Percentiles rank a stretch among this genome's conserved stretches.
Conservation (phyloP, 202 grass and related monocot genomes). For the Schoenoplectus triqueter region DNA sequence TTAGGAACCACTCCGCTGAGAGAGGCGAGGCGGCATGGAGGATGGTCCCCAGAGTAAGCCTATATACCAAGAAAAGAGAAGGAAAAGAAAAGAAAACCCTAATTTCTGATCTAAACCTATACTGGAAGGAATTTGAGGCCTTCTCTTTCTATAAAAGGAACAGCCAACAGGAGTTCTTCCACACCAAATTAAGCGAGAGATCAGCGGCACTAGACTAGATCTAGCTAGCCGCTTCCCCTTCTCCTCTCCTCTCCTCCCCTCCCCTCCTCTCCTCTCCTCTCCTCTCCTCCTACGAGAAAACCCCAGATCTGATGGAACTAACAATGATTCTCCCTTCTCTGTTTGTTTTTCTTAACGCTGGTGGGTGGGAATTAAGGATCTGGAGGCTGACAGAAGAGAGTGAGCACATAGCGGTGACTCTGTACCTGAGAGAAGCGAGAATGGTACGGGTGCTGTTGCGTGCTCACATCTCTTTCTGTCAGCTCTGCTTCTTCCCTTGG, state of each 20-base stretch:
- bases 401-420: constrained; percentile 40
- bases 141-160: constrained; percentile 40
- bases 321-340: background rate
- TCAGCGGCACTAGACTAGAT: constrained; percentile 27
- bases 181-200: constrained; percentile 31
- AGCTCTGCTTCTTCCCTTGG: constrained; percentile 34
- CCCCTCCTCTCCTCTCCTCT: background rate
- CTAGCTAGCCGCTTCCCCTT: constrained; percentile 3
- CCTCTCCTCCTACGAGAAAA: background rate
- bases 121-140: constrained; percentile 22
- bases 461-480: constrained; percentile 45
- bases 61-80: constrained; percentile 15
- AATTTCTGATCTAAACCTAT: constrained; percentile 30
- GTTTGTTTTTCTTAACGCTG: background rate
- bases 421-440: constrained; percentile 21
- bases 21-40: constrained; percentile 5
- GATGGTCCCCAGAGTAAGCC: constrained; percentile 34
- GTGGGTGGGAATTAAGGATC: constrained; percentile 23
- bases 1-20: background rate
- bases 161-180: constrained; percentile 22
- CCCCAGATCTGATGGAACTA: constrained; percentile 33
- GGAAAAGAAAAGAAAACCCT: constrained; percentile 33
- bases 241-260: background rate
- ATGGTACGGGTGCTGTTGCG: constrained; percentile 43
- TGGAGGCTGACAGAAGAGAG: constrained; percentile 43